Conservation (phyloP, 495 filamentous ascomycete genomes). For the Extremus antarcticus region DNA sequence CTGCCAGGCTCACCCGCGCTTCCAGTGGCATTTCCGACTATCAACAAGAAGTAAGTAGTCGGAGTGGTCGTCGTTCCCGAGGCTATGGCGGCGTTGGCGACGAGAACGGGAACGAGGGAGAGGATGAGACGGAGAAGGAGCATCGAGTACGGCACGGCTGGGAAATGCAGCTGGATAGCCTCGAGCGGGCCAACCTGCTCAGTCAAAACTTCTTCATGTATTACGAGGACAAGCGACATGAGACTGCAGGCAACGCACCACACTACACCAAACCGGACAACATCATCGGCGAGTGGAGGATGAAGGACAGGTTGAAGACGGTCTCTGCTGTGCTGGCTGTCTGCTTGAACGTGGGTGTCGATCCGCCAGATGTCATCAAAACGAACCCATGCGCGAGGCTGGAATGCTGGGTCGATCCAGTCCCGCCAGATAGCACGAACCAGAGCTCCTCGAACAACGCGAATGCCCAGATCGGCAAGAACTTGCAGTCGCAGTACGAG, state of each 20-base stretch:
- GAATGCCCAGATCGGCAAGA: constrained; percentile 89
- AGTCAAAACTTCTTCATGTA: constrained; percentile 94
- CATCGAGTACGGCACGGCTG: constrained; percentile 48
- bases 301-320: constrained; percentile 92
- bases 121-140: neutral
- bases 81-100: neutral
- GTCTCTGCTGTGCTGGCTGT: constrained; percentile 88
- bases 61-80: too few species aligned
- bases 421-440: constrained; percentile 43
- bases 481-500: constrained; percentile 89
- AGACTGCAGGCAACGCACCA: constrained; percentile 71
- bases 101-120: neutral
- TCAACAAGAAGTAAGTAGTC: too few species aligned
- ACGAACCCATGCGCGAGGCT: constrained; percentile 85
- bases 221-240: constrained; percentile 93
- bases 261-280: constrained; percentile 45
- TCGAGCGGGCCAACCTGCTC: constrained; percentile 43
- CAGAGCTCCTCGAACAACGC: constrained; percentile 58
- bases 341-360: constrained; percentile 94
- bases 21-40: neutral
- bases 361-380: constrained; percentile 91
- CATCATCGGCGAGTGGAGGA: constrained; percentile 83
- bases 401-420: constrained; percentile 95
- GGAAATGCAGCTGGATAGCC: constrained; percentile 50
- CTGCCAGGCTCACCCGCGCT: neutral